A percentile compares a stretch with the other conserved stretches of the same genome.
These are phyloP conservation scores for Papilionanthe hybrid DNA, from an alignment of 116 monocot genomes.

Conservation along the genomic window DNA sequence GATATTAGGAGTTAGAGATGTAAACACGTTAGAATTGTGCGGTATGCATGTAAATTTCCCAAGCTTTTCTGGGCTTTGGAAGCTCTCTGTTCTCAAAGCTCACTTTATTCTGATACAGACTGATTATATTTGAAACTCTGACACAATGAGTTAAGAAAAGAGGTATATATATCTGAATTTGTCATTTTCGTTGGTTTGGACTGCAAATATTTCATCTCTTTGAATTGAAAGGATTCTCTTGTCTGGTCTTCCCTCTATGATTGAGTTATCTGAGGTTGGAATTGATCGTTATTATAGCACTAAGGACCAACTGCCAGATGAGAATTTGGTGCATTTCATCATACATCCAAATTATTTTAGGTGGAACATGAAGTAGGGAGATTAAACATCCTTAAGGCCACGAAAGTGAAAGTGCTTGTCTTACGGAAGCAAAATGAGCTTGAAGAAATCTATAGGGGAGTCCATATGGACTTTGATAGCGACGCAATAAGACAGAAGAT, in stretches of 20 bases:
- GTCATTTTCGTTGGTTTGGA: not conserved
- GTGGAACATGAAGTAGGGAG: constrained; percentile 59
- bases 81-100: not conserved
- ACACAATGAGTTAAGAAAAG: not conserved
- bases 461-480: constrained; percentile 66
- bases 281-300: not conserved
- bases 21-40: too few species aligned
- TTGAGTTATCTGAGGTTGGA: not conserved
- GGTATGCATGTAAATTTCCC: too few species aligned
- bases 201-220: not conserved
- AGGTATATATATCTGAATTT: not conserved
- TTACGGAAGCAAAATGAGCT: constrained; percentile 84
- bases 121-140: not conserved
- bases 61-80: not conserved
- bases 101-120: constrained; percentile 1
- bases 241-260: not conserved
- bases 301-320: not conserved
- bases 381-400: constrained; percentile 69
- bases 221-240: not conserved
- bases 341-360: constrained; percentile 19
- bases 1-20: too few species aligned
- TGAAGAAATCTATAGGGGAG: constrained; percentile 71
- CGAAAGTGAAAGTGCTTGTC: constrained; percentile 75
- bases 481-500: constrained; percentile 44
- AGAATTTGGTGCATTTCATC: not conserved